Evolutionary conservation across 2,329 filamentous ascomycete species (phyloP).

Genomic region (Tolypocladium endophyticum): DNA sequence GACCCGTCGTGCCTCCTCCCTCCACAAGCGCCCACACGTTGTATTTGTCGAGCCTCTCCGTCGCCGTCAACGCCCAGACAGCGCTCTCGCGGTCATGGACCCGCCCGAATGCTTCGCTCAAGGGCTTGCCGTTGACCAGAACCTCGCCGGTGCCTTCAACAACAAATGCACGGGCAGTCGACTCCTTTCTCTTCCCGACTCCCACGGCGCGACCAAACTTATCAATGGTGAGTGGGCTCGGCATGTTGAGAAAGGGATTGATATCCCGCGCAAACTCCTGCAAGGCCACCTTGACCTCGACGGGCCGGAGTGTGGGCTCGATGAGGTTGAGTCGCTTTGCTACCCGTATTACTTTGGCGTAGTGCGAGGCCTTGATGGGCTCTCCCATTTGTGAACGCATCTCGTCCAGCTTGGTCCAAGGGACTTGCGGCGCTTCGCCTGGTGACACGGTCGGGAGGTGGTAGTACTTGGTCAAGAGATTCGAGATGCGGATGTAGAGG

Average conservation of each 20-base stretch:
- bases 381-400: slow-evolving; percentile 66
- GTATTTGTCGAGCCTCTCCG: slow-evolving; percentile 84
- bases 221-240: slow-evolving; percentile 59
- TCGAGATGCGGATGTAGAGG: slow-evolving; percentile 62
- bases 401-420: slow-evolving; percentile 71
- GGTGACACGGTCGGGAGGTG: slow-evolving; percentile 59
- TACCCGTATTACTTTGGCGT: slow-evolving; percentile 63
- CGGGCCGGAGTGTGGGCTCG: slow-evolving; percentile 64
- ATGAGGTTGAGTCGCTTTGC: slow-evolving; percentile 78
- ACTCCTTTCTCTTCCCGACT: slow-evolving; percentile 78
- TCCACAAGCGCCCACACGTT: slow-evolving; percentile 82
- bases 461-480: slow-evolving; percentile 60
- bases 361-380: slow-evolving; percentile 65
- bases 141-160: slow-evolving; percentile 91
- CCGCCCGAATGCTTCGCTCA: slow-evolving; percentile 72
- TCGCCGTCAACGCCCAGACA: slow-evolving; percentile 79
- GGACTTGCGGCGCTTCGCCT: slow-evolving; percentile 58
- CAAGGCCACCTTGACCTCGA: slow-evolving; percentile 55
- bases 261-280: slow-evolving; percentile 63
- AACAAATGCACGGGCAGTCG: slow-evolving; percentile 72
- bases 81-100: slow-evolving; percentile 92
- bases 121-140: slow-evolving; percentile 78
- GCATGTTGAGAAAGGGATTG: slow-evolving; percentile 56
- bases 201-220: slow-evolving; percentile 67
- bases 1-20: slow-evolving; percentile 86